phyloP scores from a whole-genome alignment of 2,329 filamentous ascomycete species.

The Paraphoma sp. region DNA sequence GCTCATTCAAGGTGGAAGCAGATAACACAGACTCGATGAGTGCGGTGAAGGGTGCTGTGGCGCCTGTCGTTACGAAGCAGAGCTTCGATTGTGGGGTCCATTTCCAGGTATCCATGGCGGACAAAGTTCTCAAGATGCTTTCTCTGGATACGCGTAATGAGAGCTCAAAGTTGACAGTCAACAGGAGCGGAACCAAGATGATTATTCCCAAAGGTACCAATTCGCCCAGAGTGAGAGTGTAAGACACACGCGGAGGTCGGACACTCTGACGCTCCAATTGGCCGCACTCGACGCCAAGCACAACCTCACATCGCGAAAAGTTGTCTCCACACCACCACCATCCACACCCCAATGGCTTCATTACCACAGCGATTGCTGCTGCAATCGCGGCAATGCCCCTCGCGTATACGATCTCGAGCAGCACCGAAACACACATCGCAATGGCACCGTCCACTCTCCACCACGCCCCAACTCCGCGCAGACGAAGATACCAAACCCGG shows the following conservation, averaged over 20 bases:
- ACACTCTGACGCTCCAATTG: slow-evolving; percentile 21
- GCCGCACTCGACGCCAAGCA: slow-evolving; percentile 32
- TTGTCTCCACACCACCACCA: slow-evolving; percentile 27
- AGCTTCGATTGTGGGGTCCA: slow-evolving; percentile 46
- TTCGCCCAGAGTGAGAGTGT: background rate
- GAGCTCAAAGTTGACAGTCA: too few relatives aligned
- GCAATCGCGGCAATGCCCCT: slow-evolving; percentile 36
- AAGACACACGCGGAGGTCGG: slow-evolving; percentile 29
- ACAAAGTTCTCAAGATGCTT: too few relatives aligned
- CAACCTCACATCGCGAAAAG: slow-evolving; percentile 38
- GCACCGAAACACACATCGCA: slow-evolving; percentile 24
- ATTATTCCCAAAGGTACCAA: too few relatives aligned
- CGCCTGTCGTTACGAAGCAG: slow-evolving; percentile 90
- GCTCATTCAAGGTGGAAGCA: slow-evolving; percentile 66
- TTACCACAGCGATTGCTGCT: slow-evolving; percentile 42
- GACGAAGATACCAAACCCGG: slow-evolving; percentile 23
- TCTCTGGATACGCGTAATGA: too few relatives aligned
- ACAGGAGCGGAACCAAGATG: too few relatives aligned
- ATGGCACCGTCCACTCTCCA: slow-evolving; percentile 45
- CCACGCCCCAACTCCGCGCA: slow-evolving; percentile 26
- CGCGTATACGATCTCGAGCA: slow-evolving; percentile 26
- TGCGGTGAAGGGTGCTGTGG: slow-evolving; percentile 80
- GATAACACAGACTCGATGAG: slow-evolving; percentile 73
- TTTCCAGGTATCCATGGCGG: slow-evolving; percentile 25
- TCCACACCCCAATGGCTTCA: slow-evolving; percentile 42